Evolutionary conservation across 1,284 basidiomycete genomes (phyloP).

Genomic region (Fomitopsis palustris): DNA sequence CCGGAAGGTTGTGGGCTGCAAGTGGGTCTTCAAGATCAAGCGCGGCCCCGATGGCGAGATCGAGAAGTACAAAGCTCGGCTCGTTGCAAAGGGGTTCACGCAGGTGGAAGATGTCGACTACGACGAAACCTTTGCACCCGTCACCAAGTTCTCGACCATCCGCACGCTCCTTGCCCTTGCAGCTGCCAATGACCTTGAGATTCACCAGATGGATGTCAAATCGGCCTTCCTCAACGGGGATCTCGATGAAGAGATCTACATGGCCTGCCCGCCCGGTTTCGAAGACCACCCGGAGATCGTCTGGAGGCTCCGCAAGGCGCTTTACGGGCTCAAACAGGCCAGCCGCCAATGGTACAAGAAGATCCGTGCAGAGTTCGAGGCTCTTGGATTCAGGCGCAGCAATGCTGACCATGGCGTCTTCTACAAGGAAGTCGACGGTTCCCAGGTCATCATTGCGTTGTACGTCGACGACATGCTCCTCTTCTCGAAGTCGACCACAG

Average conservation of each 20-base stretch:
- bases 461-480: constrained; percentile 33
- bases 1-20: constrained; percentile 23
- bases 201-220: constrained; percentile 41
- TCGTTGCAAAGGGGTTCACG: constrained; percentile 41
- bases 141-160: too few relatives aligned
- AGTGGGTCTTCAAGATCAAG: constrained; percentile 39
- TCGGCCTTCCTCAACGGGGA: constrained; percentile 41
- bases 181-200: constrained; percentile 21
- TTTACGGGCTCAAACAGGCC: constrained; percentile 31
- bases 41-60: constrained; percentile 18
- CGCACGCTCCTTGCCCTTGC: constrained; percentile 21
- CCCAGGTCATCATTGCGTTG: constrained; percentile 25
- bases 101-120: constrained; percentile 33
- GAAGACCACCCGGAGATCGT: constrained; percentile 17
- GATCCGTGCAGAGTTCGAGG: constrained; percentile 9
- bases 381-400: constrained; percentile 21
- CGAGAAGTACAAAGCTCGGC: constrained; percentile 29
- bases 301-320: constrained; percentile 14
- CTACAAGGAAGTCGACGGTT: constrained; percentile 12
- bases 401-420: constrained; percentile 29
- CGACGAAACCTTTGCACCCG: constrained; percentile 36
- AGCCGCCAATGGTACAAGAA: constrained; percentile 24
- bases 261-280: constrained; percentile 35
- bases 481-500: constrained; percentile 10
- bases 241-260: constrained; percentile 37